Conservation (phyloP, 768 basidiomycete genomes). For the Punctularia strigosozonata region DNA sequence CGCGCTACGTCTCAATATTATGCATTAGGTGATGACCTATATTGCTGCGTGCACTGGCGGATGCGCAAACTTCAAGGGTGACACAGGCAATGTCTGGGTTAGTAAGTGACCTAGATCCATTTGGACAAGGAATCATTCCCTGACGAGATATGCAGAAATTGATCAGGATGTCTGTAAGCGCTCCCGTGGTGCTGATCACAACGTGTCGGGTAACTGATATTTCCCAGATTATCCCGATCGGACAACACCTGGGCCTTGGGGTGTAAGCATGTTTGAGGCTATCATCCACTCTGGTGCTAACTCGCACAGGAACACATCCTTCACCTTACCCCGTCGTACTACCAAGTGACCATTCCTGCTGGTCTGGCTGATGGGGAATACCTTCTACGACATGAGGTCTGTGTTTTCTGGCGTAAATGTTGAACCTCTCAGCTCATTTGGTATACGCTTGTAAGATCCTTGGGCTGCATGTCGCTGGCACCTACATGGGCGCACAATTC, state of each 20-base stretch:
- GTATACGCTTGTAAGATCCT: slow-evolving; percentile 3
- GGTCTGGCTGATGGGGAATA: slow-evolving; percentile 14
- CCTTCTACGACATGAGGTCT: slow-evolving; percentile 14
- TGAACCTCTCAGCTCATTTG: not conserved
- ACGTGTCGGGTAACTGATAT: not conserved
- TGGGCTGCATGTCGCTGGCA: slow-evolving; percentile 7
- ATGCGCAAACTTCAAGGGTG: slow-evolving; percentile 10
- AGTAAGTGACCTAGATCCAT: slow-evolving; percentile 6
- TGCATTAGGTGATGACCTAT: slow-evolving; percentile 8
- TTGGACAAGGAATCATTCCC: not conserved
- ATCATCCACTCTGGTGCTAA: no score
- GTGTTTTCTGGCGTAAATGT: not conserved
- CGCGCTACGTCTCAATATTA: not conserved
- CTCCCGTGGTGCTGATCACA: not conserved
- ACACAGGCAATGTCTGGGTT: slow-evolving; percentile 10
- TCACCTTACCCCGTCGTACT: slow-evolving; percentile 4
- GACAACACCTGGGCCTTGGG: slow-evolving; percentile 7
- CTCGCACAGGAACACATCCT: slow-evolving; percentile 7
- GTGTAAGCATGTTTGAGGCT: no score
- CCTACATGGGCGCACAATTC: slow-evolving; percentile 11
- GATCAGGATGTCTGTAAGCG: slow-evolving; percentile 9
- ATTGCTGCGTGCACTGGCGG: slow-evolving; percentile 8
- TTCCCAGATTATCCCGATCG: slow-evolving; percentile 7
- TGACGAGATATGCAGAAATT: slow-evolving; percentile 4
- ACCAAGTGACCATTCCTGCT: slow-evolving; percentile 12